Evolutionary conservation across 1,284 basidiomycete species (phyloP).

Genomic region (Leccinum idahoense): DNA sequence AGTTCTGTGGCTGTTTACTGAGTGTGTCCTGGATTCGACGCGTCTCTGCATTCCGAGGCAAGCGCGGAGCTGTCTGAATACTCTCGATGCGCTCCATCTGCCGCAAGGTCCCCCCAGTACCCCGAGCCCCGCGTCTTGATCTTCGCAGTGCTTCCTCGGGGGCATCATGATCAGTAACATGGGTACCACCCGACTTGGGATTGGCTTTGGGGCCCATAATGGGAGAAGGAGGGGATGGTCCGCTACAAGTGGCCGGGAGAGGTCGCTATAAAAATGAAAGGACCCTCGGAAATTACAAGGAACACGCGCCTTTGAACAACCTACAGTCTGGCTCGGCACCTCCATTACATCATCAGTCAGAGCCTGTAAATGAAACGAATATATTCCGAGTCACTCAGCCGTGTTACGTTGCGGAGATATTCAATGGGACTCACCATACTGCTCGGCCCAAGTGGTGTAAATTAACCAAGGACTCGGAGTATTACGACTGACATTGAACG

Average conservation of each 20-base stretch:
- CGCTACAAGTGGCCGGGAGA: background rate
- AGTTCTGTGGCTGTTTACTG: background rate
- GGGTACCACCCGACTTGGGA: background rate
- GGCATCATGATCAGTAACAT: background rate
- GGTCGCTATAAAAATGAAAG: background rate
- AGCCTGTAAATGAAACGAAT: too few species aligned
- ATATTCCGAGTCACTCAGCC: too few species aligned
- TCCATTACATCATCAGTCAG: background rate
- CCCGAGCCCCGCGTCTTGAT: background rate
- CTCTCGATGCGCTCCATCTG: background rate
- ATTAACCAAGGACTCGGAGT: slow-evolving; percentile 6
- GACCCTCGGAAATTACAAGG: background rate
- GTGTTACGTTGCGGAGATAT: too few species aligned
- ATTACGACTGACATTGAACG: background rate
- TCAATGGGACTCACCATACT: slow-evolving; percentile 4
- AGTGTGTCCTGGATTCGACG: background rate
- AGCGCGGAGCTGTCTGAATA: background rate
- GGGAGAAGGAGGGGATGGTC: background rate
- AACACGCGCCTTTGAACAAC: background rate
- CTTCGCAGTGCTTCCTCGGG: background rate
- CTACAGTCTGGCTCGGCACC: background rate
- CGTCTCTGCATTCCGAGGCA: background rate
- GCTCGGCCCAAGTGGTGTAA: slow-evolving; percentile 3
- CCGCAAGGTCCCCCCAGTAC: background rate
- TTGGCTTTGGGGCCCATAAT: background rate